A percentile compares a stretch with the other conserved stretches of the same genome.
These are phyloP conservation scores for Arctium minus DNA, from an alignment of 129 eudicot species.

Conservation along the genomic window DNA sequence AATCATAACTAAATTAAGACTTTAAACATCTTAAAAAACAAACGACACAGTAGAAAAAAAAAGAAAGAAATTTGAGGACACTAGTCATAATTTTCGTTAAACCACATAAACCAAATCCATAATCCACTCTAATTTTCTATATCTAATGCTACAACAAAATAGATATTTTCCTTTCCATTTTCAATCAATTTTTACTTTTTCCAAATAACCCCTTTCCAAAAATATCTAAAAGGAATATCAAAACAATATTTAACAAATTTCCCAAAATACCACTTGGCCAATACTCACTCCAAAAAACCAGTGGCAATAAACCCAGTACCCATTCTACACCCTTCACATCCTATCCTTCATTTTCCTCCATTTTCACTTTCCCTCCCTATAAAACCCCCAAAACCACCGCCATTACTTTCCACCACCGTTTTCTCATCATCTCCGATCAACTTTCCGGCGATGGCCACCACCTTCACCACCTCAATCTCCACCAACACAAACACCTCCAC, in stretches of 20 bases:
- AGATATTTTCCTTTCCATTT: too few relatives aligned
- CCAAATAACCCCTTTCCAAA: too few relatives aligned
- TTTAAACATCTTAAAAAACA: too few relatives aligned
- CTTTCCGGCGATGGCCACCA: conserved; percentile 54
- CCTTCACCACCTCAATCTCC: conserved; percentile 44
- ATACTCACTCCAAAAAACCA: conserved; percentile 2
- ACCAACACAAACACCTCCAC: conserved; percentile 14
- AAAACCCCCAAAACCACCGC: neutral
- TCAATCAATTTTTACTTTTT: too few relatives aligned
- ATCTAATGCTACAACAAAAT: too few relatives aligned
- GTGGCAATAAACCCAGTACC: conserved; percentile 11
- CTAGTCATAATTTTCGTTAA: too few relatives aligned
- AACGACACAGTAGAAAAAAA: too few relatives aligned
- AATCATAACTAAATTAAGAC: too few relatives aligned
- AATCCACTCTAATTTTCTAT: too few relatives aligned
- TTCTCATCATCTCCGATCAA: neutral
- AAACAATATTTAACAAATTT: neutral
- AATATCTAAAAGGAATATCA: neutral
- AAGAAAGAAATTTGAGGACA: too few relatives aligned
- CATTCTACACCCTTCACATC: conserved; percentile 45
- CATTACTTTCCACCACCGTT: neutral
- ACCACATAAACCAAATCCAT: too few relatives aligned
- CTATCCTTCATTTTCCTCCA: conserved; percentile 29
- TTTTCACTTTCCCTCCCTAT: neutral
- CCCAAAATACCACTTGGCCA: neutral